Conservation (phyloP, 1,139 yeast species). For the Meyerozyma guilliermondii region DNA sequence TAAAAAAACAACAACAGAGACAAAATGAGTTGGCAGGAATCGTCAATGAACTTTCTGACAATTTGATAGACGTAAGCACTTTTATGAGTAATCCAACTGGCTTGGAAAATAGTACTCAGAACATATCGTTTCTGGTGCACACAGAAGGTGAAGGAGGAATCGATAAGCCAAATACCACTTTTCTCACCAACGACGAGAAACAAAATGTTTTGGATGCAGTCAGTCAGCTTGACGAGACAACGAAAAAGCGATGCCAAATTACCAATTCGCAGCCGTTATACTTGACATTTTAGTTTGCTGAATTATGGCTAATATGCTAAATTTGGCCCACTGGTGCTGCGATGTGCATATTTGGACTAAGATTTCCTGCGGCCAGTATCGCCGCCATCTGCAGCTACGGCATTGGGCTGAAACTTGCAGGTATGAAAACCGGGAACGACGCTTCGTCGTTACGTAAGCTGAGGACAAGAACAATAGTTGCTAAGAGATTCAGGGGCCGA, state of each 20-base stretch:
- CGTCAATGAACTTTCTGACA: conserved; percentile 40
- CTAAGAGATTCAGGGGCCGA: no score
- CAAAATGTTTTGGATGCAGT: conserved; percentile 6
- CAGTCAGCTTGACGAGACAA: conserved; percentile 2
- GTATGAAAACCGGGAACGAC: no score
- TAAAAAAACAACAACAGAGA: conserved; percentile 36
- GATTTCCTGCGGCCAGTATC: background rate
- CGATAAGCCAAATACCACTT: conserved; percentile 8
- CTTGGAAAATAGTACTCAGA: conserved; percentile 1
- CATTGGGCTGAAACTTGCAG: background rate
- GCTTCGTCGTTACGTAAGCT: no score
- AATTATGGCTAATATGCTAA: no score
- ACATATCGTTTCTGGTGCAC: conserved; percentile 1
- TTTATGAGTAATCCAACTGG: conserved; percentile 22
- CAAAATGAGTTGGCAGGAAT: conserved; percentile 39
- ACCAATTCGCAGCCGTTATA: background rate
- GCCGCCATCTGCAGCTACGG: background rate
- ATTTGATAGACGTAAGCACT: conserved; percentile 40
- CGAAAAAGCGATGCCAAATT: background rate
- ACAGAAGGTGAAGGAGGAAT: conserved; percentile 5
- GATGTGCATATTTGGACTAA: no score
- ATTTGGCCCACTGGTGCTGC: no score
- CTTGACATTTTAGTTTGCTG: background rate
- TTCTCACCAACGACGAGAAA: conserved; percentile 9
- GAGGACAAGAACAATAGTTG: no score